Evolutionary conservation across 2,329 filamentous ascomycete genomes (phyloP).

Genomic region (Rasamsonia emersonii): DNA sequence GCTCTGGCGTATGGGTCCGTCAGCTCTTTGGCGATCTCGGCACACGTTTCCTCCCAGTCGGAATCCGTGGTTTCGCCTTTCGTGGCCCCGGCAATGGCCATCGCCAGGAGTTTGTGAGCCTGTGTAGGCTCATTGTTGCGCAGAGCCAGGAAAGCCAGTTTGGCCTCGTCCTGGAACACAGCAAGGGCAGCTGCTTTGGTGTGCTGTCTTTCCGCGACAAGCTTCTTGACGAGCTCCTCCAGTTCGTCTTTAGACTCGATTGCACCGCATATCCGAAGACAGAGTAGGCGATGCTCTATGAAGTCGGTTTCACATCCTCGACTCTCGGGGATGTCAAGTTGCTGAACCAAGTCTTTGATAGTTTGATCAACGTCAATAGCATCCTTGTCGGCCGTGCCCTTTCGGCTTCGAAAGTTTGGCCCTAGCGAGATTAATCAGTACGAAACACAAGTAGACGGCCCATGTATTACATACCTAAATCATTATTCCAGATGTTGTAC

Average conservation of each 20-base stretch:
- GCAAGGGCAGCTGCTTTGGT: conserved; percentile 57
- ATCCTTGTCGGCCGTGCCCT: conserved; percentile 17
- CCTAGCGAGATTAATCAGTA: conserved; percentile 17
- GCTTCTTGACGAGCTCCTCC: conserved; percentile 40
- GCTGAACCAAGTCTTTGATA: conserved; percentile 43
- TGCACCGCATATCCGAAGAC: conserved; percentile 52
- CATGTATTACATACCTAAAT: conserved; percentile 34
- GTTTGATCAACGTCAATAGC: conserved; percentile 25
- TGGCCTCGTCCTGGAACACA: conserved; percentile 51
- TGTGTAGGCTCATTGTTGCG: conserved; percentile 44
- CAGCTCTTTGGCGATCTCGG: conserved; percentile 54
- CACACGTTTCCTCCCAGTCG: conserved; percentile 53
- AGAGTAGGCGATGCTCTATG: conserved; percentile 50
- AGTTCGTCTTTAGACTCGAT: conserved; percentile 44
- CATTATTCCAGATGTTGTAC: conserved; percentile 49
- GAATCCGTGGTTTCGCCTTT: conserved; percentile 40
- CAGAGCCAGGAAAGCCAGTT: conserved; percentile 49
- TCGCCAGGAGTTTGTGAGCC: conserved; percentile 49
- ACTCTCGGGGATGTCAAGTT: conserved; percentile 44
- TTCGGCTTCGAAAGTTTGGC: conserved; percentile 23
- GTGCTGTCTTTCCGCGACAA: conserved; percentile 46
- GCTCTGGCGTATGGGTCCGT: conserved; percentile 55
- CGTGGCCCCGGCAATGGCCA: conserved; percentile 40
- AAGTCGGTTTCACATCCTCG: conserved; percentile 44
- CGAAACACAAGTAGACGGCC: background rate